A percentile compares a stretch with the other conserved stretches of the same genome.
Evolutionary conservation across 768 basidiomycete species (phyloP).

Genomic region (Cyclocybe aegerita): DNA sequence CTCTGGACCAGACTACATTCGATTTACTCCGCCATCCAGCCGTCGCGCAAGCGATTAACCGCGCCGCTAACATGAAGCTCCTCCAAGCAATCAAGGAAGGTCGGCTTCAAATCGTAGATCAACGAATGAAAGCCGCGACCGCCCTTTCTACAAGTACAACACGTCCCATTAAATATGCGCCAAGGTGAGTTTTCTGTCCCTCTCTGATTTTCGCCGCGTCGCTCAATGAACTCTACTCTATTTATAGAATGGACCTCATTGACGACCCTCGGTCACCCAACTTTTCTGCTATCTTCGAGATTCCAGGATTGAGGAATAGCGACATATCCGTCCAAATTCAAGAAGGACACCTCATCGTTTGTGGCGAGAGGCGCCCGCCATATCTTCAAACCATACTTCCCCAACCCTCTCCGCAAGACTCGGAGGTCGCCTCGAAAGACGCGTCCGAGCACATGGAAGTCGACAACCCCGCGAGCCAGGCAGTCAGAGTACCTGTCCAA

Average conservation of each 20-base stretch:
- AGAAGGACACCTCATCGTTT: constrained; percentile 31
- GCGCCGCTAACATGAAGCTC: constrained; percentile 21
- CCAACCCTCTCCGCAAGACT: constrained; percentile 1
- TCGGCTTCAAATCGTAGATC: constrained; percentile 17
- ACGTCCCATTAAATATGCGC: constrained; percentile 18
- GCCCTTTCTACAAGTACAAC: constrained; percentile 5
- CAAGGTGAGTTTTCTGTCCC: constrained; percentile 15
- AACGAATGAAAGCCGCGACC: too few species aligned
- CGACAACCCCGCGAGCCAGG: not conserved
- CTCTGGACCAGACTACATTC: not conserved
- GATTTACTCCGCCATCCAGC: constrained; percentile 9
- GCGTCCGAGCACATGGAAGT: constrained; percentile 2
- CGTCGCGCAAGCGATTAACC: constrained; percentile 21
- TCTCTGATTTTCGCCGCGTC: not conserved
- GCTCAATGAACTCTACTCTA: not conserved
- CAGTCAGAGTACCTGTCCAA: constrained; percentile 20
- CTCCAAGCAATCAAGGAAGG: constrained; percentile 25
- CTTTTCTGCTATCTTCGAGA: constrained; percentile 38
- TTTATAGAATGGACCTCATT: constrained; percentile 40
- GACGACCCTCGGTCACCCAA: constrained; percentile 34
- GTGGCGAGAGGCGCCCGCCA: constrained; percentile 30
- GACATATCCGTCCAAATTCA: constrained; percentile 35
- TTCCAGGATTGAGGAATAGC: constrained; percentile 41
- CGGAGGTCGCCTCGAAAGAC: not conserved
- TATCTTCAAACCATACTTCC: constrained; percentile 11